Percentiles rank a stretch among this genome's conserved stretches.
These are phyloP conservation scores for Claviceps citrina DNA, from an alignment of 2,329 filamentous ascomycete species.

Conservation along the genomic window DNA sequence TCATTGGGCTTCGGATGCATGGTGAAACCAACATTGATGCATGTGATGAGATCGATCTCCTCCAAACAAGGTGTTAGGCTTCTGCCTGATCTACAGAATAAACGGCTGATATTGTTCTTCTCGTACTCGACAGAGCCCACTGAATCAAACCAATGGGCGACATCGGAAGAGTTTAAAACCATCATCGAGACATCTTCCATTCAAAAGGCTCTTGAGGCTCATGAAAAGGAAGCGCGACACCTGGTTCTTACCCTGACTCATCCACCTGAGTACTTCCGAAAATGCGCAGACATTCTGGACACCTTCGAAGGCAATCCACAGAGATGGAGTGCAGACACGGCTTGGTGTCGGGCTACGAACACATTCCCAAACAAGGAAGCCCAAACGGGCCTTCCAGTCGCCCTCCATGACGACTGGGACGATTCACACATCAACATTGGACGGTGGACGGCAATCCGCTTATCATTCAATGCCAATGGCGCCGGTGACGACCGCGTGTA, in stretches of 20 bases:
- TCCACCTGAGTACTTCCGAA: slow-evolving; percentile 34
- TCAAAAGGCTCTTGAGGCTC: slow-evolving; percentile 23
- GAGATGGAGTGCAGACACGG: slow-evolving; percentile 26
- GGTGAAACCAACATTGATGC: slow-evolving; percentile 37
- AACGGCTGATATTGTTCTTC: slow-evolving; percentile 18
- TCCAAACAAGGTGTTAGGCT: slow-evolving; percentile 12
- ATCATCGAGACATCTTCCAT: slow-evolving; percentile 31
- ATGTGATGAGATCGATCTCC: slow-evolving; percentile 34
- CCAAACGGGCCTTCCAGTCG: slow-evolving; percentile 21
- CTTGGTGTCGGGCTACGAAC: slow-evolving; percentile 35
- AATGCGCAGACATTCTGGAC: slow-evolving; percentile 15
- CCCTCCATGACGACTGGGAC: slow-evolving; percentile 22
- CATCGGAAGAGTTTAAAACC: slow-evolving; percentile 22
- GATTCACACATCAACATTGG: slow-evolving; percentile 34
- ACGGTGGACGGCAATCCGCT: slow-evolving; percentile 39
- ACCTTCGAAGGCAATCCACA: slow-evolving; percentile 18
- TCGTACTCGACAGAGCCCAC: slow-evolving; percentile 8
- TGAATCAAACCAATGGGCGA: slow-evolving; percentile 5
- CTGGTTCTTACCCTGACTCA: slow-evolving; percentile 33
- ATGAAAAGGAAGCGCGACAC: slow-evolving; percentile 16
- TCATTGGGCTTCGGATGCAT: slow-evolving; percentile 49
- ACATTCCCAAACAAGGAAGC: slow-evolving; percentile 23
- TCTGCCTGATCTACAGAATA: slow-evolving; percentile 17
- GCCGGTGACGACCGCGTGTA: background rate
- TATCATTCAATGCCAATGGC: slow-evolving; percentile 17